phyloP scores from a whole-genome alignment of 345 rosid species.

The Ricinus communis region DNA sequence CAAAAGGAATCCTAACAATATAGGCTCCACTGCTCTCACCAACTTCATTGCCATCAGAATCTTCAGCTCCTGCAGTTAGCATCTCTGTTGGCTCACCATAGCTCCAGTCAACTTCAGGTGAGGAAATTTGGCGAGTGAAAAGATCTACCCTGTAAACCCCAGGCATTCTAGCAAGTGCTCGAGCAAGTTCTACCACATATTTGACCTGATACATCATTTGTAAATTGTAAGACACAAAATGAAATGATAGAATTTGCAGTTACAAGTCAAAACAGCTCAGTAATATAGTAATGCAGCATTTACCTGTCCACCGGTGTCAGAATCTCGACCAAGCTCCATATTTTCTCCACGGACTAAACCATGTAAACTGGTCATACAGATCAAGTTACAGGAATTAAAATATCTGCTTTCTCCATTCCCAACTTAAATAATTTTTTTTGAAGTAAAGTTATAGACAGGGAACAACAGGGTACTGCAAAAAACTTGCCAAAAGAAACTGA shows the following conservation, averaged over 20 bases:
- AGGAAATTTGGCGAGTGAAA: conserved; percentile 79
- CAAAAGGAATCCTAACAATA: conserved; percentile 88
- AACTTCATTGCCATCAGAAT: conserved; percentile 54
- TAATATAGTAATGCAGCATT: conserved; percentile 1
- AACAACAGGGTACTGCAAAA: background rate
- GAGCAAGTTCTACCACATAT: conserved; percentile 93
- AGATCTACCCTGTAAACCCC: conserved; percentile 98
- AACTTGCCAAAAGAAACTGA: background rate
- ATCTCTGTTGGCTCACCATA: conserved; percentile 98
- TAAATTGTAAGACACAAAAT: background rate
- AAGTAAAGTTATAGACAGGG: background rate
- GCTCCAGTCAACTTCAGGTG: conserved; percentile 95
- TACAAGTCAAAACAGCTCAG: background rate
- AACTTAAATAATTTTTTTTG: background rate
- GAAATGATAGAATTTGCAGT: background rate
- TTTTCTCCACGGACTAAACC: conserved; percentile 94
- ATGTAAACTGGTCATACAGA: conserved; percentile 59
- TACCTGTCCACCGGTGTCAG: conserved; percentile 99
- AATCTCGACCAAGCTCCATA: conserved; percentile 99
- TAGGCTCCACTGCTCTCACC: conserved; percentile 99
- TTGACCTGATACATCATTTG: conserved; percentile 55
- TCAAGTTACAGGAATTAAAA: conserved; percentile 1
- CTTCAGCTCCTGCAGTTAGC: conserved; percentile 66
- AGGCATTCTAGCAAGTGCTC: conserved; percentile 94
- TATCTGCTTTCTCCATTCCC: background rate